These are phyloP conservation scores for Dalechampia spathulata DNA, from an alignment of 441 rosid genomes.

Conservation along the genomic window DNA sequence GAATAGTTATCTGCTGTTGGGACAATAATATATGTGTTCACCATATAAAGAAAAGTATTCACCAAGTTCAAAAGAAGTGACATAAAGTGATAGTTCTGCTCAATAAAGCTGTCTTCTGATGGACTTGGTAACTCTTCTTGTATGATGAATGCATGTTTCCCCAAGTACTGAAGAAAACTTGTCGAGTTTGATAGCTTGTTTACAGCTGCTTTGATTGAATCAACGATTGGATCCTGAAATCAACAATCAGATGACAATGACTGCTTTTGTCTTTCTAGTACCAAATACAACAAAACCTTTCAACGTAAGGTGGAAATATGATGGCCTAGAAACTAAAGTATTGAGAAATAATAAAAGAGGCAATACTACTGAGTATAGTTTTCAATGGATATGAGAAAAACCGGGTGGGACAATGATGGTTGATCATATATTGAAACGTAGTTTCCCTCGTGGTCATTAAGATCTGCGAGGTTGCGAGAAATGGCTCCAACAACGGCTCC, in stretches of 20 bases:
- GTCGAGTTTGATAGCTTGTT: slow-evolving; percentile 77
- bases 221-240: slow-evolving; percentile 75
- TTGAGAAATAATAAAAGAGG: slow-evolving; percentile 8
- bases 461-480: slow-evolving; percentile 90
- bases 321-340: not conserved
- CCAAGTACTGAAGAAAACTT: slow-evolving; percentile 72
- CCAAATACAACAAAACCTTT: not conserved
- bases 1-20: slow-evolving; percentile 97
- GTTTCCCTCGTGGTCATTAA: slow-evolving; percentile 78
- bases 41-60: slow-evolving; percentile 92
- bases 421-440: slow-evolving; percentile 87
- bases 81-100: slow-evolving; percentile 66
- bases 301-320: not conserved
- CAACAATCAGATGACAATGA: not conserved
- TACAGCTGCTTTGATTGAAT: slow-evolving; percentile 66
- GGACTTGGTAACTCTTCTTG: slow-evolving; percentile 79
- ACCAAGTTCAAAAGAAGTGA: slow-evolving; percentile 80
- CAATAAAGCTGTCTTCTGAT: slow-evolving; percentile 42
- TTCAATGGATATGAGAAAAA: slow-evolving; percentile 26
- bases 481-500: slow-evolving; percentile 98
- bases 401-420: slow-evolving; percentile 64
- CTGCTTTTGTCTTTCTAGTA: not conserved
- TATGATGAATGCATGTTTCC: slow-evolving; percentile 84
- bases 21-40: slow-evolving; percentile 88
- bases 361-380: slow-evolving; percentile 14